A percentile compares a stretch with the other conserved stretches of the same genome.
These are phyloP conservation scores for Fusarium lateritium DNA, from an alignment of 2,329 filamentous ascomycete genomes.

Conservation along the genomic window DNA sequence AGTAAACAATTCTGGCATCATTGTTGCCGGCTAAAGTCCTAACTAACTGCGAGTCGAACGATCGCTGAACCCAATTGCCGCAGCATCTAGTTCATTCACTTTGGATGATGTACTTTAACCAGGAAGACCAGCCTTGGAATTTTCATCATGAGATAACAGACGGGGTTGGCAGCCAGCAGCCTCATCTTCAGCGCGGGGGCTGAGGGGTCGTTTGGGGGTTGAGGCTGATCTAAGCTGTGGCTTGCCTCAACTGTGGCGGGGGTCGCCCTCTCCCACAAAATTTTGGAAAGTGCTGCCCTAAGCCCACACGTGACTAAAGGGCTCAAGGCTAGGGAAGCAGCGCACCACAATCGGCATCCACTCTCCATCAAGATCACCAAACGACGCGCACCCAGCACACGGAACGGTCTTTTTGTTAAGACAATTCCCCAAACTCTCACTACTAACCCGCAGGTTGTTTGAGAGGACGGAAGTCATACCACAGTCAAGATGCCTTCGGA, in stretches of 20 bases:
- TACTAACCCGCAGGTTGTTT: constrained; percentile 61
- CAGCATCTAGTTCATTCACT: neutral
- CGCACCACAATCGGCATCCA: constrained; percentile 57
- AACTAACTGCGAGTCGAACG: neutral
- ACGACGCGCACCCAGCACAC: constrained; percentile 60
- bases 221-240: constrained; percentile 21
- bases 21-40: neutral
- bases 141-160: constrained; percentile 5
- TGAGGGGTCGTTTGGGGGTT: constrained; percentile 7
- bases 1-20: neutral
- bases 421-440: constrained; percentile 59
- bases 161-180: neutral
- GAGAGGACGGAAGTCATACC: constrained; percentile 63
- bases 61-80: neutral
- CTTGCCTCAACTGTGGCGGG: constrained; percentile 6
- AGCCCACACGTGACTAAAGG: constrained; percentile 56
- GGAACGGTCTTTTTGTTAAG: constrained; percentile 64
- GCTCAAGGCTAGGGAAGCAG: constrained; percentile 54
- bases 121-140: neutral
- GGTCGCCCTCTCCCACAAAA: neutral
- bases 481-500: constrained; percentile 87
- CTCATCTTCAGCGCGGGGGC: neutral
- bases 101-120: neutral
- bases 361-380: constrained; percentile 58
- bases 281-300: constrained; percentile 45